Evolutionary conservation across 1,284 basidiomycete genomes (phyloP).

Genomic region (Meira nashicola): DNA sequence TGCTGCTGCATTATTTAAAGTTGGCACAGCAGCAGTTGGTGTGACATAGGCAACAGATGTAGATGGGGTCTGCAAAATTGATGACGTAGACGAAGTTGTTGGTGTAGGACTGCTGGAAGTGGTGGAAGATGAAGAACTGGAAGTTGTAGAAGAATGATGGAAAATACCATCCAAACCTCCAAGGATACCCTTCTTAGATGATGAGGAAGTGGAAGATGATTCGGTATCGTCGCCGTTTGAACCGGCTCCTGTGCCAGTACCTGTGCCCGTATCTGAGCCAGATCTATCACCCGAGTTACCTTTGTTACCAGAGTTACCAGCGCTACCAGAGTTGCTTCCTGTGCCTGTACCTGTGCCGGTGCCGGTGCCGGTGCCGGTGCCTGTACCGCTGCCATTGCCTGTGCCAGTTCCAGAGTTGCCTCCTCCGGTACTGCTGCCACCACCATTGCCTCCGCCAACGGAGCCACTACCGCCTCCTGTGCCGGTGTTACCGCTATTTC

Average conservation of each 20-base stretch:
- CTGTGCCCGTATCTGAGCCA: too few species aligned
- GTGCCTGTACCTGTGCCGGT: too few species aligned
- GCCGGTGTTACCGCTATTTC: not conserved
- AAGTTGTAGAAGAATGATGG: constrained; percentile 9
- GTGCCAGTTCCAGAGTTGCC: too few species aligned
- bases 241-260: too few species aligned
- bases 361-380: too few species aligned
- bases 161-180: too few species aligned
- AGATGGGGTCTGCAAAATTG: constrained; percentile 7
- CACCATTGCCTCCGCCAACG: not conserved
- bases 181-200: too few species aligned
- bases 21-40: constrained; percentile 15
- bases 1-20: constrained; percentile 18
- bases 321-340: not conserved
- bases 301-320: not conserved
- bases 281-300: too few species aligned
- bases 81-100: not conserved
- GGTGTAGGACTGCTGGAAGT: not conserved
- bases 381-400: too few species aligned
- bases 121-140: constrained; percentile 18
- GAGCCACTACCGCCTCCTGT: not conserved
- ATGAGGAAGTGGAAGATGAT: too few species aligned
- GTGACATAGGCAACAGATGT: constrained; percentile 32
- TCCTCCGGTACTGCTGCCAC: too few species aligned
- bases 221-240: too few species aligned